Conservation (phyloP, 164 flowering plant species). For the Aristolochia fimbriata region DNA sequence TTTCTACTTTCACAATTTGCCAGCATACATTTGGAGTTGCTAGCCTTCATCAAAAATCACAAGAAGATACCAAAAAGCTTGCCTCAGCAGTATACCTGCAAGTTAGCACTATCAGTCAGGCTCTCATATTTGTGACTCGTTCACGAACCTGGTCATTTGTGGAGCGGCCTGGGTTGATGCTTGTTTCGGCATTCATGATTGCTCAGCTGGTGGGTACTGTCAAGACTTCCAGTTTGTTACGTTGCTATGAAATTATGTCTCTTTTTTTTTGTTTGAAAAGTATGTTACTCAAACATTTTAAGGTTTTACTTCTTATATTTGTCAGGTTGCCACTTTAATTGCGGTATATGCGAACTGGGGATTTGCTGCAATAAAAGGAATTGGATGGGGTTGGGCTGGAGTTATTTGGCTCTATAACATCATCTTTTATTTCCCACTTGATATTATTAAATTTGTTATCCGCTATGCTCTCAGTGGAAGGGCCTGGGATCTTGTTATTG, state of each 20-base stretch:
- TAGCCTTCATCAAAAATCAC: slow-evolving; percentile 42
- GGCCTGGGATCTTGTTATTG: slow-evolving; percentile 88
- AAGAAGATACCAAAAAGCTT: slow-evolving; percentile 48
- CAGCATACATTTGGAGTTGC: slow-evolving; percentile 64
- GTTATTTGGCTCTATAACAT: slow-evolving; percentile 80
- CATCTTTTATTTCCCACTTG: slow-evolving; percentile 70
- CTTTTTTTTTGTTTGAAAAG: too few species aligned
- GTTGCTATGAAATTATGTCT: background rate
- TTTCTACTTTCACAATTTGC: slow-evolving; percentile 3
- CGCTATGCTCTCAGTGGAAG: slow-evolving; percentile 69
- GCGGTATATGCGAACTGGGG: slow-evolving; percentile 90
- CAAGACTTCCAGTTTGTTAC: too few species aligned
- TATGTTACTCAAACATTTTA: background rate
- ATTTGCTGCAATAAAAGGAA: slow-evolving; percentile 83
- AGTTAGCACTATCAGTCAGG: slow-evolving; percentile 93
- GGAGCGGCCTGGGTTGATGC: slow-evolving; percentile 73
- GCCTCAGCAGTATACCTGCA: slow-evolving; percentile 91
- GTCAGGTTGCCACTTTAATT: slow-evolving; percentile 72
- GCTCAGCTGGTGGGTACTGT: slow-evolving; percentile 63
- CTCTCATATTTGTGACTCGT: slow-evolving; percentile 84
- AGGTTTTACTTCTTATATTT: background rate
- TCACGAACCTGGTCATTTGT: slow-evolving; percentile 80
- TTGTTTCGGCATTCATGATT: slow-evolving; percentile 51
- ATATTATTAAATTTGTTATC: slow-evolving; percentile 57
- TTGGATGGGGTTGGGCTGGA: slow-evolving; percentile 99